Evolutionary conservation across 148 eudicot species (phyloP), one percentile per base, ranked within the genome.

Genomic region (Rhododendron williamsianum): DNA sequence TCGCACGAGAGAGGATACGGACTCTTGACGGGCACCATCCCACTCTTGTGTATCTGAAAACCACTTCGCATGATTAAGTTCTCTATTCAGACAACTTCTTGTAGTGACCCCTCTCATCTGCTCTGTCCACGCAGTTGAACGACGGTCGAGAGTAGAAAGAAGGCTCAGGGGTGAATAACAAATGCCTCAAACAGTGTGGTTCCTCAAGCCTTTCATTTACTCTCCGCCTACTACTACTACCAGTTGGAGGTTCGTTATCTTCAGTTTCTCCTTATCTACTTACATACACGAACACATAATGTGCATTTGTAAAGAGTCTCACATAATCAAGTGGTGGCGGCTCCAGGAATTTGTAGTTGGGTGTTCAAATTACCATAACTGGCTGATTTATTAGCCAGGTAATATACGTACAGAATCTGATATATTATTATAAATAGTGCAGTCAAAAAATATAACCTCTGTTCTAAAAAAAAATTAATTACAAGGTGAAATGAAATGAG

Each of bases 141-240:
- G 33, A 19, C 23, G 49, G 25, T 38, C 12, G 60, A 45, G 72
- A 43, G 54, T 43, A 10, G 18, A 35, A 21, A 41, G 48, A 27
- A 30, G 27, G 71, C 27, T 11, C 3, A 33, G 72, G 9, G 35
- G 52, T 35, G 67, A 60, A 58, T 1, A 23, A 30, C 19, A 80
- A 81, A 77, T 89, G 90, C 87, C 83, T 52, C 88, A 90, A 76
- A 52, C 91, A 12, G 69, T 85, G 79, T 56, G 80, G 81, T 86
- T 88, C 80, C 67, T 73, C 78, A 90, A 90, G 33, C 90, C 91
- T 35, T 86, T 86, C 85, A 27, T 84, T 86, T 88, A 87, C 58
- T 84, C 84, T 78, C 89, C 91, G 25, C 81, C 90, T 27, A 76
- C 79, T 88, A 48, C 84, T 52, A 51, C 89, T 36, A 81, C 65